Base-by-base conservation (phyloP, 331 rosid genomes). In the Pyracantha coccinea region DNA sequence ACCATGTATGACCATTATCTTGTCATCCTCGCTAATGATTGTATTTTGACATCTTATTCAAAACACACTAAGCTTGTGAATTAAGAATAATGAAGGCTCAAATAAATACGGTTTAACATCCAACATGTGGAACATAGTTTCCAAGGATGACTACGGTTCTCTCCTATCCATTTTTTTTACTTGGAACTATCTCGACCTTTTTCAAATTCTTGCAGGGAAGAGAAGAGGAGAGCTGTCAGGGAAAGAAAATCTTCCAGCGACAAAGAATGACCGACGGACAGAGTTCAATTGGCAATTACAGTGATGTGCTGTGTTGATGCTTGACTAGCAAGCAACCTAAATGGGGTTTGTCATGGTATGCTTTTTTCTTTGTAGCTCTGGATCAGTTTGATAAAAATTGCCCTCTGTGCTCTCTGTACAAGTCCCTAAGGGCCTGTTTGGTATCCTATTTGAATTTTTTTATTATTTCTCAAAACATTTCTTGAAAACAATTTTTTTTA, bases 151-250 rank as follows among this genome's bases (percentile, higher is more conserved):
- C 62, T 27, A 19, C 7, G 4, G 20, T 50, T 65, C 47, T 53
- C 1, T 23, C 11, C 12, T 25, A 17, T 69, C 47, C 12, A 41
- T 69, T n/a, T n/a, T n/a, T 21, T 25, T 27, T 25, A 16, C 16
- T 23, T 4, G 17, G 13, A 62, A 62, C 21, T 28, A 60, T 24
- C 17, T 7, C 23, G 25, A 33, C 61, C 33, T 35, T 47, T 74
- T 75, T 69, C 32, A 32, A 79, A 80, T 68, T 68, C 38, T 58
- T 85, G 78, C 89, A 94, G 99, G 82, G 99, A 94, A 81, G 92
- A 88, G 79, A 94, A 84, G 85, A 86, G 99, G 77, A 70, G 19
- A 27, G 83, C 88, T 38, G 69, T 86, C 58, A 87, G 91, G 87
- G 84, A 80, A 66, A 79, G 73, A 57, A 87, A 82, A 77, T 72